Percentiles rank a stretch among this genome's conserved stretches.
Evolutionary conservation across 345 rosid genomes (phyloP).

Genomic region (Triadica sebifera): DNA sequence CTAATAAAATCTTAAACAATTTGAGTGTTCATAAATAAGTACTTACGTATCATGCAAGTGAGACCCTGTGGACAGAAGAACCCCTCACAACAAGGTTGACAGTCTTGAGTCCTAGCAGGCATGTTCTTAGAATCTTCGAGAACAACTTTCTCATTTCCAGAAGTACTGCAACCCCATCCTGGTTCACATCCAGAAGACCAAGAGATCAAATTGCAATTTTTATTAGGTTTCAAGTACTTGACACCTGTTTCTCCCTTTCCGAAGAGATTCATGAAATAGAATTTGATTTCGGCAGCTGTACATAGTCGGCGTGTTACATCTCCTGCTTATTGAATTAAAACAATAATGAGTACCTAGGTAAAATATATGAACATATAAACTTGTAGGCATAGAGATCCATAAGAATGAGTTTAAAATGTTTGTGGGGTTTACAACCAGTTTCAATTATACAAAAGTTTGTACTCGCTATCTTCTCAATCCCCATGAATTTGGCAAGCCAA

Average conservation of each 20-base stretch:
- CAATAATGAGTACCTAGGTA: slow-evolving; percentile 12
- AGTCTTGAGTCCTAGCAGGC: slow-evolving; percentile 58
- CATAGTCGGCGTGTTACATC: slow-evolving; percentile 64
- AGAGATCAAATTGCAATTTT: slow-evolving; percentile 68
- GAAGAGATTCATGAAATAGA: slow-evolving; percentile 55
- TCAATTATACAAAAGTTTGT: background rate
- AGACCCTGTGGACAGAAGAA: slow-evolving; percentile 92
- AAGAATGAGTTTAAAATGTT: slow-evolving; percentile 1
- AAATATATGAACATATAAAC: background rate
- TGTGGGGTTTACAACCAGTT: background rate
- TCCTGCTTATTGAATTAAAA: slow-evolving; percentile 42
- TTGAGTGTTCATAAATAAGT: background rate
- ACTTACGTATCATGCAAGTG: slow-evolving; percentile 96
- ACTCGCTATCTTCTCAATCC: background rate
- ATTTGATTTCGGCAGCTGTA: slow-evolving; percentile 73
- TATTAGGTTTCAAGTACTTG: slow-evolving; percentile 54
- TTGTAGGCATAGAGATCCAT: background rate
- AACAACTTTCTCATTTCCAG: slow-evolving; percentile 36
- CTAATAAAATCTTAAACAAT: background rate
- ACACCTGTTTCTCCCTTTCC: slow-evolving; percentile 27
- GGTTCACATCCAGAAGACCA: slow-evolving; percentile 93
- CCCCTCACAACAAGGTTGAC: slow-evolving; percentile 94
- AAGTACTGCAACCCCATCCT: slow-evolving; percentile 76
- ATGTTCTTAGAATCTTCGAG: slow-evolving; percentile 42
- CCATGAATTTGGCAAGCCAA: background rate